These are phyloP conservation scores for Tothia fuscella DNA, from an alignment of 2,329 filamentous ascomycete genomes.

Conservation along the genomic window DNA sequence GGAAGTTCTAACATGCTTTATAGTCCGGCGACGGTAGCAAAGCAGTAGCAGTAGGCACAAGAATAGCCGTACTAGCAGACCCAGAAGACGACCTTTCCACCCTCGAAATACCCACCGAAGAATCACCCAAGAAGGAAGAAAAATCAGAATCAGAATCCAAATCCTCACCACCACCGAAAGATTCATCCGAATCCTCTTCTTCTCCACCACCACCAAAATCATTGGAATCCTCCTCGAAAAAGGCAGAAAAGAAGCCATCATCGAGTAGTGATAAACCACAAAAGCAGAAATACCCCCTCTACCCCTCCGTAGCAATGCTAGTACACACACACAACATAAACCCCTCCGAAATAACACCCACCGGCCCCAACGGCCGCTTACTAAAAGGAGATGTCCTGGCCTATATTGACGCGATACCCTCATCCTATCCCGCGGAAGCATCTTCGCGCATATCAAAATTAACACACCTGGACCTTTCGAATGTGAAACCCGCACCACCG, in stretches of 20 bases:
- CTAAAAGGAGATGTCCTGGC: slow-evolving; percentile 94
- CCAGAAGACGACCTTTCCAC: slow-evolving; percentile 63
- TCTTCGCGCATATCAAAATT: slow-evolving; percentile 63
- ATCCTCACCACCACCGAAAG: slow-evolving; percentile 17
- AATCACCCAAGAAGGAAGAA: slow-evolving; percentile 34
- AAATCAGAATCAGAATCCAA: slow-evolving; percentile 19
- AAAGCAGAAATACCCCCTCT: slow-evolving; percentile 55
- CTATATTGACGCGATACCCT: slow-evolving; percentile 67
- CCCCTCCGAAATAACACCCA: slow-evolving; percentile 70
- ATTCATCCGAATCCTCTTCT: slow-evolving; percentile 11
- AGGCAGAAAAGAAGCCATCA: background rate
- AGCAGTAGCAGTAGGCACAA: slow-evolving; percentile 61
- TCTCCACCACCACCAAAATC: background rate
- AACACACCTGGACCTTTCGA: slow-evolving; percentile 79
- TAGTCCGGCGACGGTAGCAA: slow-evolving; percentile 59
- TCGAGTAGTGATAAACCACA: slow-evolving; percentile 20
- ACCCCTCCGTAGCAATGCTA: slow-evolving; percentile 74
- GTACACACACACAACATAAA: slow-evolving; percentile 68
- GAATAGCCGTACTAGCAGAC: slow-evolving; percentile 77
- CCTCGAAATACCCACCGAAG: slow-evolving; percentile 64
- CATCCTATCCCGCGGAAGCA: slow-evolving; percentile 58
- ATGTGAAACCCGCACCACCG: slow-evolving; percentile 66
- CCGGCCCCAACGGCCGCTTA: slow-evolving; percentile 75
- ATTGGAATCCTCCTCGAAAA: background rate
- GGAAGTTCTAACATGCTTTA: slow-evolving; percentile 4